phyloP scores from a whole-genome alignment of 208 protist genomes.

The Leishmania guyanensis region DNA sequence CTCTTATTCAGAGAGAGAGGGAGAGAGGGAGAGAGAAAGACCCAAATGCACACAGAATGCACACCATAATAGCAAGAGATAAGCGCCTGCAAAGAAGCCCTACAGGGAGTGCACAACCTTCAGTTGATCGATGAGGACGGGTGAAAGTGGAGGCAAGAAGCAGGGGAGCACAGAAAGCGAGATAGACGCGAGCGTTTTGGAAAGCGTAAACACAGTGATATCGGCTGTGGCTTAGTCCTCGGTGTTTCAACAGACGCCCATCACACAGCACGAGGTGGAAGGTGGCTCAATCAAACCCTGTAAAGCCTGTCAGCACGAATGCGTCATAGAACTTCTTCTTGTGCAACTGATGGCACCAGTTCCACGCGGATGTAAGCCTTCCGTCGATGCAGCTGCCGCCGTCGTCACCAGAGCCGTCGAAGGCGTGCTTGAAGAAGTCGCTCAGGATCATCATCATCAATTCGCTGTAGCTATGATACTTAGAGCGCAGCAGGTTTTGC shows the following conservation, averaged over 20 bases:
- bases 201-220: neutral
- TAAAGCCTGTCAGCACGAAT: conserved; percentile 96
- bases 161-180: neutral
- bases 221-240: neutral
- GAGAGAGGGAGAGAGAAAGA: neutral
- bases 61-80: neutral
- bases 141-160: neutral
- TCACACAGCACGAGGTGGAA: neutral
- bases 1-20: neutral
- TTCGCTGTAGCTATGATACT: conserved; percentile 75
- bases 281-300: conserved; percentile 92
- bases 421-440: conserved; percentile 97
- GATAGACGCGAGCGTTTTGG: neutral
- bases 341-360: conserved; percentile 95
- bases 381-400: conserved; percentile 97
- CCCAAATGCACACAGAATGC: neutral
- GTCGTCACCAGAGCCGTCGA: conserved; percentile 93
- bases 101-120: neutral
- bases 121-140: neutral
- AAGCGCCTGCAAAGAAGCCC: neutral
- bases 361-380: conserved; percentile 97
- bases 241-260: neutral
- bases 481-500: conserved; percentile 67
- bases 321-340: conserved; percentile 97
- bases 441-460: conserved; percentile 84